Conservation (phyloP, 306 rosid species). For the Echinosophora koreensis region DNA sequence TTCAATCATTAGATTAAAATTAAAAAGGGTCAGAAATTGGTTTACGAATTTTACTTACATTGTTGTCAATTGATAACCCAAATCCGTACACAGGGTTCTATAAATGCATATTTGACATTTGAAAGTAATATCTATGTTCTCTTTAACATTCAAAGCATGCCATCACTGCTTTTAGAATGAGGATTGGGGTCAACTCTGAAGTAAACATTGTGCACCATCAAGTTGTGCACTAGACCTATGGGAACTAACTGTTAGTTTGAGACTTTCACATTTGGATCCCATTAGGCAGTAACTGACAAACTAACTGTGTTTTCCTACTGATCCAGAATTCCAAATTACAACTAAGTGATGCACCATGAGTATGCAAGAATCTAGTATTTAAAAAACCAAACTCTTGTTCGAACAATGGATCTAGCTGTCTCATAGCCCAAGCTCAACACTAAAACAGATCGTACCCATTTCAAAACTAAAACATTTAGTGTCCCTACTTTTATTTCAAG, state of each 20-base stretch:
- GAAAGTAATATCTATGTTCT: slow-evolving; percentile 3
- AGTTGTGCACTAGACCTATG: background rate
- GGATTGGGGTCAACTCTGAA: background rate
- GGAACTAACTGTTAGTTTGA: slow-evolving; percentile 11
- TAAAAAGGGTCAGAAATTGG: background rate
- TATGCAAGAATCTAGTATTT: background rate
- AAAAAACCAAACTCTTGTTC: background rate
- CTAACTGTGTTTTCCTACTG: background rate
- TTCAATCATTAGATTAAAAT: background rate
- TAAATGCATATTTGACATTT: background rate
- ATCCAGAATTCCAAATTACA: background rate
- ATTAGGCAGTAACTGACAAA: background rate
- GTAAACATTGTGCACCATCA: background rate
- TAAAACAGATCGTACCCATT: background rate
- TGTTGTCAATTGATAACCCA: background rate
- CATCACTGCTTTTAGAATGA: background rate
- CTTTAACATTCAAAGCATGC: slow-evolving; percentile 16
- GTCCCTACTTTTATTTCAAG: background rate
- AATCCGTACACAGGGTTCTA: background rate
- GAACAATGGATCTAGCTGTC: background rate
- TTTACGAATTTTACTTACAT: background rate
- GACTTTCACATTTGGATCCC: background rate
- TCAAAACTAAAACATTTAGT: background rate
- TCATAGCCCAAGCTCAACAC: slow-evolving; percentile 1
- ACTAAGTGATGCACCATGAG: background rate